Conservation (phyloP, 1,139 yeast genomes). For the Debaryomyces sp. region DNA sequence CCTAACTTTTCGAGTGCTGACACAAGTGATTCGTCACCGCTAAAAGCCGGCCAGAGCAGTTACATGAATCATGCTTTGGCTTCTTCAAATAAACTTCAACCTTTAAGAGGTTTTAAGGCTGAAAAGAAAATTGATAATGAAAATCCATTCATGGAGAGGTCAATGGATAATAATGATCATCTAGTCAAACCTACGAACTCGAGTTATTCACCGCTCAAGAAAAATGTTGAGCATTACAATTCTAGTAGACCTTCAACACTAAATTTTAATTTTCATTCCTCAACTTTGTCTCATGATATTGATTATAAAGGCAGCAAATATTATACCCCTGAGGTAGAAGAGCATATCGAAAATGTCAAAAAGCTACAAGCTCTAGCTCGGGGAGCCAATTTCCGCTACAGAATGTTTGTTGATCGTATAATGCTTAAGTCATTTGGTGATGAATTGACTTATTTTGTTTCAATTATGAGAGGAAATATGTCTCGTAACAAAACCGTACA, state of each 20-base stretch:
- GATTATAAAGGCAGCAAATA: neutral
- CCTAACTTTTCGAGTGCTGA: slow-evolving; percentile 64
- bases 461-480: slow-evolving; percentile 46
- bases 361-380: slow-evolving; percentile 63
- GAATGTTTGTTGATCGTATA: slow-evolving; percentile 61
- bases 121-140: slow-evolving; percentile 2
- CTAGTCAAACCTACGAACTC: neutral
- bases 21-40: slow-evolving; percentile 17
- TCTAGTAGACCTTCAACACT: neutral
- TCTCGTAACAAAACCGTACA: slow-evolving; percentile 40
- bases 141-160: slow-evolving; percentile 17
- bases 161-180: slow-evolving; percentile 2
- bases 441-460: slow-evolving; percentile 39
- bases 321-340: slow-evolving; percentile 29
- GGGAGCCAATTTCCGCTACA: slow-evolving; percentile 67
- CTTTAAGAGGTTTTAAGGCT: neutral
- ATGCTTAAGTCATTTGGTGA: slow-evolving; percentile 58
- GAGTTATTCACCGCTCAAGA: neutral
- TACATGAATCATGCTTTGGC: slow-evolving; percentile 23
- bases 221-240: neutral
- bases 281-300: slow-evolving; percentile 9
- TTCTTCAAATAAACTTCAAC: neutral
- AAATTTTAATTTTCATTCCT: slow-evolving; percentile 13
- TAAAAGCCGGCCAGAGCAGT: slow-evolving; percentile 19
- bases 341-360: slow-evolving; percentile 29